Base-by-base conservation (phyloP, 163 green algal species). In the Scenedesmus sp. region DNA sequence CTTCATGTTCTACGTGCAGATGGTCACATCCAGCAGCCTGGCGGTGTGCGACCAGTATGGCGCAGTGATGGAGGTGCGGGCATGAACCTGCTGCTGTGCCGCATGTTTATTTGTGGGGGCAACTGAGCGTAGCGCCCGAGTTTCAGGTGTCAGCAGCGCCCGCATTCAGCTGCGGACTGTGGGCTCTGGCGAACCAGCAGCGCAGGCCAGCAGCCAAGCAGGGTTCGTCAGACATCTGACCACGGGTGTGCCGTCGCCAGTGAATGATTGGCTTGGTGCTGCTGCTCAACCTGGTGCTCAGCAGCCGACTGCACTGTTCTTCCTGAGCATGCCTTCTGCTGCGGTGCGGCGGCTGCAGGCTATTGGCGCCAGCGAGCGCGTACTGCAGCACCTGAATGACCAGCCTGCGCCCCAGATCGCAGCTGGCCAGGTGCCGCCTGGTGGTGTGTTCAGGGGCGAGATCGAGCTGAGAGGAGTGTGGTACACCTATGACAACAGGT, bases 21-120 rank as follows among this genome's bases (percentile, higher is more conserved):
- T 98, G 88, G 94, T 98, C 23, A 96, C 96, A 2, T 95, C 95
- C 34, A 93, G 95, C 56, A 95, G 94, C 79, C 95, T 98, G 60
- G 95, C 92, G 13, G 96, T 98, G 84, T 97, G 96, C 88, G 97
- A 99, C 87, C 96, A 98, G 95, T 98, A 94, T 91, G 96, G 95
- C 12, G 94, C 95, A 46, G 90, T 97, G 73, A 97, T 97, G 93
- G 96, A 97, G 92, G 93, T 94, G 82, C 18, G 93, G 52, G 62
- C 2, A 0, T 4, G 76, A n/a, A 13, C 10, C 23, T 77, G 59
- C 60, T 88, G 84, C 3, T 62, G 84, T 88, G 84, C 54, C 9
- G 62, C 77, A 12, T 79, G 73, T 34, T 76, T 8, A 23, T 5
- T 26, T 26, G 15, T 76, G 62, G 34, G 34, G 34, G 34, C 34